Evolutionary conservation across 192 early-diverging fungal genomes (phyloP).

Genomic region (Kickxella alabastrina): DNA sequence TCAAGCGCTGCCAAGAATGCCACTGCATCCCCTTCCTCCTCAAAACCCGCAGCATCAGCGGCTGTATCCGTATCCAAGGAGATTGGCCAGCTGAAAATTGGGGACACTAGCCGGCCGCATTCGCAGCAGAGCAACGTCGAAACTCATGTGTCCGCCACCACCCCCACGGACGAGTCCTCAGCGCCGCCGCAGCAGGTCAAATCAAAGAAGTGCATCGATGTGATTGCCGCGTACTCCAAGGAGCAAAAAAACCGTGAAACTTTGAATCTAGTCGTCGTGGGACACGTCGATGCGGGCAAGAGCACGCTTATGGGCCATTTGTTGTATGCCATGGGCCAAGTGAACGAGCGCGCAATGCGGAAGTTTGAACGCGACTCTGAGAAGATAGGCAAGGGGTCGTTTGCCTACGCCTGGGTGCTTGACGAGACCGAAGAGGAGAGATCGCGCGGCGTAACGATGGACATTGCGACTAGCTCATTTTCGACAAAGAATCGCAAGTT

Average conservation of each 20-base stretch:
- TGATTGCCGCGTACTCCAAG: conserved; percentile 38
- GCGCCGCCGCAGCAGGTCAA: conserved; percentile 10
- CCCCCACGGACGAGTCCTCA: conserved; percentile 25
- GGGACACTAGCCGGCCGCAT: conserved; percentile 8
- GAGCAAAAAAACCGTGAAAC: conserved; percentile 55
- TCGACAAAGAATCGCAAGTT: conserved; percentile 73
- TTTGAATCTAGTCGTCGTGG: conserved; percentile 85
- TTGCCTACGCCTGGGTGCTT: conserved; percentile 97
- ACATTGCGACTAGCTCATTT: conserved; percentile 88
- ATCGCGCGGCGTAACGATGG: conserved; percentile 90
- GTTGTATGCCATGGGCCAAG: conserved; percentile 82
- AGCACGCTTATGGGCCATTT: conserved; percentile 96
- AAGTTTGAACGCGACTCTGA: conserved; percentile 89
- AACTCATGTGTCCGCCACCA: conserved; percentile 5
- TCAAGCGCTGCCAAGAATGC: too few relatives aligned
- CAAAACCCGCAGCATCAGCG: too few relatives aligned
- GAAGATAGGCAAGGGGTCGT: conserved; percentile 91
- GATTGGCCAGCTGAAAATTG: conserved; percentile 22
- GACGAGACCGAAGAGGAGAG: conserved; percentile 95
- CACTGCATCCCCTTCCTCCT: too few relatives aligned
- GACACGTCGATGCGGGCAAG: conserved; percentile 98
- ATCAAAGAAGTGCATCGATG: conserved; percentile 29
- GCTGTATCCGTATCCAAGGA: conserved; percentile 13
- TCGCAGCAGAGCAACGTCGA: conserved; percentile 7
- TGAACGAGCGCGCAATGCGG: conserved; percentile 78